These are phyloP conservation scores for Ganoderma lingzhi DNA, from an alignment of 1,284 basidiomycete species.

Conservation along the genomic window DNA sequence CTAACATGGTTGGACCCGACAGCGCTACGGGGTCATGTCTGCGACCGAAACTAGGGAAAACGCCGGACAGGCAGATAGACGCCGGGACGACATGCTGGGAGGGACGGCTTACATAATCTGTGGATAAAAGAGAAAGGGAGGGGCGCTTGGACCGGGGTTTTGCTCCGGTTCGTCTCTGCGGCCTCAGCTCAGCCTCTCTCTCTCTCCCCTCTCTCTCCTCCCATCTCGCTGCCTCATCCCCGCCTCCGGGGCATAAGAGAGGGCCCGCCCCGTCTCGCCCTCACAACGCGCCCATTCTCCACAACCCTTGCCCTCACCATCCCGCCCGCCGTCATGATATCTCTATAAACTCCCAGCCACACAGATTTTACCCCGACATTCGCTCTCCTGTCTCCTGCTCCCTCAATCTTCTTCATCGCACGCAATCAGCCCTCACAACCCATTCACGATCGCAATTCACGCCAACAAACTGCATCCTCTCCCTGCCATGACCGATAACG, in stretches of 20 bases:
- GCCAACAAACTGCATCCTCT: constrained; percentile 27
- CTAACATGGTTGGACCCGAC: background rate
- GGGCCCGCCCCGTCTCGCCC: constrained; percentile 42
- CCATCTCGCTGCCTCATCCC: constrained; percentile 20
- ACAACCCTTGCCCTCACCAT: constrained; percentile 27
- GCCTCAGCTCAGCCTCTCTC: constrained; percentile 28
- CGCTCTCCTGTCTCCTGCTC: constrained; percentile 24
- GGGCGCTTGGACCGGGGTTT: constrained; percentile 32
- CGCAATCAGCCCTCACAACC: constrained; percentile 23
- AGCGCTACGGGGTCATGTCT: constrained; percentile 2
- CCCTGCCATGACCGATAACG: constrained; percentile 34
- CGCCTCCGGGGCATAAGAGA: constrained; percentile 39
- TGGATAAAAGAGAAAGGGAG: constrained; percentile 32
- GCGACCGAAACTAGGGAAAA: constrained; percentile 9
- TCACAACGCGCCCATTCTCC: constrained; percentile 28
- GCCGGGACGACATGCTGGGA: constrained; percentile 8
- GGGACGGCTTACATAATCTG: constrained; percentile 31
- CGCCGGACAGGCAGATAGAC: constrained; percentile 21
- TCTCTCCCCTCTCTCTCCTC: constrained; percentile 27
- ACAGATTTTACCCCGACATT: constrained; percentile 30
- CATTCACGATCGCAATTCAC: constrained; percentile 23
- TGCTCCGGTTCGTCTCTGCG: constrained; percentile 37
- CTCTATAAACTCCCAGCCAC: constrained; percentile 41
- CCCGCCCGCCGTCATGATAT: constrained; percentile 46
- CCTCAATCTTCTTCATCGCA: constrained; percentile 31